Evolutionary conservation across 179 eudicot genomes (phyloP).

Genomic region (Camellia oleifera): DNA sequence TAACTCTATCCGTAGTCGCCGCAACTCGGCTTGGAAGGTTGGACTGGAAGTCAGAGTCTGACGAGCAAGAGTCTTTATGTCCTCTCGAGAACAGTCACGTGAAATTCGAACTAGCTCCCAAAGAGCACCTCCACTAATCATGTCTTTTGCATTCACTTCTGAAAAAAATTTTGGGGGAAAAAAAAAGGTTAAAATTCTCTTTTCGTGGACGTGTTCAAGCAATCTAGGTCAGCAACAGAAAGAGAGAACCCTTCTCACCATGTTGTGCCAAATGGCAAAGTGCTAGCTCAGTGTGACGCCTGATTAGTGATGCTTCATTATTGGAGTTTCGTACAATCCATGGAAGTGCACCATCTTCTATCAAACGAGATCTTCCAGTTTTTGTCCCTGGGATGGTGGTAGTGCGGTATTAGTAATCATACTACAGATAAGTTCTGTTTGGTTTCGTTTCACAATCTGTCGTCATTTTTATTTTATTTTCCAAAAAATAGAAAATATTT

Average conservation of each 20-base stretch:
- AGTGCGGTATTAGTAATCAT: neutral
- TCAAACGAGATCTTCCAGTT: conserved; percentile 68
- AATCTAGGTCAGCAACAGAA: neutral
- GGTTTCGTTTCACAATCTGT: no score
- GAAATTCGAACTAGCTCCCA: conserved; percentile 98
- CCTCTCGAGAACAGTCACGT: conserved; percentile 91
- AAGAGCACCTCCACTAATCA: conserved; percentile 97
- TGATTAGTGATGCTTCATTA: conserved; percentile 85
- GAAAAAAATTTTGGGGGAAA: conserved; percentile 8
- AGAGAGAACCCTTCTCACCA: conserved; percentile 39
- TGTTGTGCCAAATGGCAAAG: conserved; percentile 99
- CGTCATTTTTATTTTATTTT: no score
- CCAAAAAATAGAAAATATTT: no score
- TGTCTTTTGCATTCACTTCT: conserved; percentile 87
- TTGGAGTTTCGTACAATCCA: conserved; percentile 98
- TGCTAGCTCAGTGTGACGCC: conserved; percentile 98
- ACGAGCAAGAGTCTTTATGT: conserved; percentile 80
- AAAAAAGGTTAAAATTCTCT: neutral
- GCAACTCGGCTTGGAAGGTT: conserved; percentile 66
- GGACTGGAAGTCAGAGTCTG: conserved; percentile 77
- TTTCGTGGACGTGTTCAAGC: neutral
- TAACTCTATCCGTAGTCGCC: conserved; percentile 67
- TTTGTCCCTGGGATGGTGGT: conserved; percentile 43
- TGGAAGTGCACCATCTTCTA: conserved; percentile 94
- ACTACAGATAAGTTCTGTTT: neutral